Percentiles rank a stretch among this genome's conserved stretches.
These are phyloP conservation scores for Euptelea pleiosperma DNA, from an alignment of 164 flowering plant genomes.

Conservation along the genomic window DNA sequence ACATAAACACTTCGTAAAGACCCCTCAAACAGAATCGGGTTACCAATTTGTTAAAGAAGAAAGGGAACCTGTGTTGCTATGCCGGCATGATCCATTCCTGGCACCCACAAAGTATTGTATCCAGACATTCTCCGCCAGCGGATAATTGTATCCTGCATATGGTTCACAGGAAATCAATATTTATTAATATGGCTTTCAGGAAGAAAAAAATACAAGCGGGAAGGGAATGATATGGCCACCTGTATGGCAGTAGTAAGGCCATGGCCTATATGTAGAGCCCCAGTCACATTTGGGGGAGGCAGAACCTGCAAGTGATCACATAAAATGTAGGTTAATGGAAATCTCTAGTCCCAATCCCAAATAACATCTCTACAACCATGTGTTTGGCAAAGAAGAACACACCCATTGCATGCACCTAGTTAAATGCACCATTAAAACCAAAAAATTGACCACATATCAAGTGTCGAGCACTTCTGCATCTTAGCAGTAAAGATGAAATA, in stretches of 20 bases:
- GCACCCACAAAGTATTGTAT: slow-evolving; percentile 89
- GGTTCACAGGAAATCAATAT: not conserved
- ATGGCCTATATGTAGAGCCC: slow-evolving; percentile 97
- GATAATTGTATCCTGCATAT: slow-evolving; percentile 81
- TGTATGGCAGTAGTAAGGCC: slow-evolving; percentile 90
- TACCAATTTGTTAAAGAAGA: too few relatives aligned
- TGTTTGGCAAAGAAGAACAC: not conserved
- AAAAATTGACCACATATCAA: too few relatives aligned
- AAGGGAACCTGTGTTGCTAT: slow-evolving; percentile 84
- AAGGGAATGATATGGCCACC: slow-evolving; percentile 34
- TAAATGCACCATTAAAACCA: too few relatives aligned
- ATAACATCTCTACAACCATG: not conserved
- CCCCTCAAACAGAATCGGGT: too few relatives aligned
- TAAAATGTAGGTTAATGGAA: not conserved
- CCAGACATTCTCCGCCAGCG: slow-evolving; percentile 97
- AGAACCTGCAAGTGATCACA: slow-evolving; percentile 54
- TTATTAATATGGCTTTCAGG: not conserved
- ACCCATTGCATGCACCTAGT: not conserved
- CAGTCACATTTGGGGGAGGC: slow-evolving; percentile 99
- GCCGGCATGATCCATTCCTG: slow-evolving; percentile 98
- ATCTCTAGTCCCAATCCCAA: not conserved
- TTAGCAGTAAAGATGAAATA: too few relatives aligned
- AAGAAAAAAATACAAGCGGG: not conserved
- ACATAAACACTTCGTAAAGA: too few relatives aligned
- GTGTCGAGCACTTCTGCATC: too few relatives aligned